These are phyloP conservation scores for Diddensiella transvaalensis DNA, from an alignment of 805 yeast species.

Conservation along the genomic window DNA sequence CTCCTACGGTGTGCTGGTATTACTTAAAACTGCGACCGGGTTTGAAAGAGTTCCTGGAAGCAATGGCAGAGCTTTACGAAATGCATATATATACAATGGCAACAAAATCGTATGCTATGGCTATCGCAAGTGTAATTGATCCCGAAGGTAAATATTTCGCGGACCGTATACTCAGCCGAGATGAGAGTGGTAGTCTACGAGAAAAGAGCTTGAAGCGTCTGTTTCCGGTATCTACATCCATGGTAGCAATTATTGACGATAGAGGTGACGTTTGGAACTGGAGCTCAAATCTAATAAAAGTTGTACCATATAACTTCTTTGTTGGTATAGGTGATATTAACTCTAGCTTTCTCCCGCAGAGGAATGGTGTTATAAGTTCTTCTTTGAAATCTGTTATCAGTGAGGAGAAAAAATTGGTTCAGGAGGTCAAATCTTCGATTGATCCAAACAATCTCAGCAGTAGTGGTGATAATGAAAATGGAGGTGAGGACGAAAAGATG, in stretches of 20 bases:
- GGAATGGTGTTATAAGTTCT: conserved; percentile 36
- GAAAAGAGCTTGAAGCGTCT: conserved; percentile 83
- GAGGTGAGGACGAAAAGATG: conserved; percentile 5
- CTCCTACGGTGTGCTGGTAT: conserved; percentile 66
- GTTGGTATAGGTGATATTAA: conserved; percentile 98
- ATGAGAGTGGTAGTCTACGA: conserved; percentile 89
- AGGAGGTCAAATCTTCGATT: conserved; percentile 3
- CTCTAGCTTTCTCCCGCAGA: conserved; percentile 84
- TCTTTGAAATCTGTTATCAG: conserved; percentile 13
- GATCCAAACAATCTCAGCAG: not conserved
- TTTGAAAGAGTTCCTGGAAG: conserved; percentile 63
- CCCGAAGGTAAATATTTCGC: conserved; percentile 86
- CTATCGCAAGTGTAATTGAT: conserved; percentile 86
- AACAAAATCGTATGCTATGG: conserved; percentile 85
- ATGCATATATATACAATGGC: conserved; percentile 98
- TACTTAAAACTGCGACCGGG: conserved; percentile 93
- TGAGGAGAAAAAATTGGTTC: conserved; percentile 12
- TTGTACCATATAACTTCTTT: conserved; percentile 91
- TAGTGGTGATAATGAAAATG: not conserved
- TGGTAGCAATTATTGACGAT: conserved; percentile 96
- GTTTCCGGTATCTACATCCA: conserved; percentile 92
- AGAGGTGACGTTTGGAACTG: conserved; percentile 99
- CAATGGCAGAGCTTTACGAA: conserved; percentile 66
- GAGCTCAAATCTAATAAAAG: conserved; percentile 87
- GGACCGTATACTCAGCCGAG: conserved; percentile 86